These are phyloP conservation scores for Limonium bicolor DNA, from an alignment of 148 eudicot genomes.

Conservation along the genomic window DNA sequence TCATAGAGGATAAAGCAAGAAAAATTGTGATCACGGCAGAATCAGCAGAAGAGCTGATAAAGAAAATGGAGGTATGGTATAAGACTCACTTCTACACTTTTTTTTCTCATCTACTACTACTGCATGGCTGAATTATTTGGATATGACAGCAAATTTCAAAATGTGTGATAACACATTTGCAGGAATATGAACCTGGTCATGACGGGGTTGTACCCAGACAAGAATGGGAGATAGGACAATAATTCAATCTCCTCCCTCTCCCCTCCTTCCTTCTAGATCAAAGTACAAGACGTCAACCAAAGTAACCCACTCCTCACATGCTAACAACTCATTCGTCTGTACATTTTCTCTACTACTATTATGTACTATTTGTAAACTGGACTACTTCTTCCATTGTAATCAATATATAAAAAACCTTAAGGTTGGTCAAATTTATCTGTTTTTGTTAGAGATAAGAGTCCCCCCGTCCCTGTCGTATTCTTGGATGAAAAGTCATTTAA, in stretches of 20 bases:
- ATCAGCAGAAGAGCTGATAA: constrained; percentile 42
- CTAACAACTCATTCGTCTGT: constrained; percentile 4
- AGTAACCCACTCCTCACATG: constrained; percentile 2
- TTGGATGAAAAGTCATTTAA: too few species aligned
- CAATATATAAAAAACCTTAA: too few species aligned
- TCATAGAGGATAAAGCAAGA: constrained; percentile 50
- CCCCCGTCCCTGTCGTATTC: too few species aligned
- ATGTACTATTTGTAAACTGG: too few species aligned
- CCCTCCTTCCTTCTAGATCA: too few species aligned
- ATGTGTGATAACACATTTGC: constrained; percentile 16
- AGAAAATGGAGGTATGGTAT: constrained; percentile 52
- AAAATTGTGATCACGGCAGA: constrained; percentile 48
- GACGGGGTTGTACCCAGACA: constrained; percentile 51
- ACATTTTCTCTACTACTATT: too few species aligned
- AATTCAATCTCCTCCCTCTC: constrained; percentile 9
- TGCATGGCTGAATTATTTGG: neutral
- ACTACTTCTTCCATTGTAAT: too few species aligned
- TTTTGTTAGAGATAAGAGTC: too few species aligned
- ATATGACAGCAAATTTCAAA: neutral
- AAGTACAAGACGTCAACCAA: neutral
- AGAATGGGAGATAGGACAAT: constrained; percentile 54
- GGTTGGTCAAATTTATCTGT: too few species aligned
- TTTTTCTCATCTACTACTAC: neutral
- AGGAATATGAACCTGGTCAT: constrained; percentile 57
- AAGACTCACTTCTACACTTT: neutral